A percentile compares a stretch with the other conserved stretches of the same genome.
Conservation (phyloP, 2,329 filamentous ascomycete genomes). For the Trichoderma koningiopsis region DNA sequence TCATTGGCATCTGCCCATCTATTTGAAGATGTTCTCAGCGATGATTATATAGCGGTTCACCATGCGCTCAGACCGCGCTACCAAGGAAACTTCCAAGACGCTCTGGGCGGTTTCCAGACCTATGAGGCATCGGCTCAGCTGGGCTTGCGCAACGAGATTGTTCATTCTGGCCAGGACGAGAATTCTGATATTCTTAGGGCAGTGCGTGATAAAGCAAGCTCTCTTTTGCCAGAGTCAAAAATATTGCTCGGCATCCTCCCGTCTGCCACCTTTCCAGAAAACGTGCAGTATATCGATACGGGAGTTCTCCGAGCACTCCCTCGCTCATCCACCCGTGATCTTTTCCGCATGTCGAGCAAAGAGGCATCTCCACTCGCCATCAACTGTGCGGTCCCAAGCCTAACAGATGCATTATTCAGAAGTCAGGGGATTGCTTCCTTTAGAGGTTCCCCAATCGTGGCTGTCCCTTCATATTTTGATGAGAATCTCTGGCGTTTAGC, state of each 20-base stretch:
- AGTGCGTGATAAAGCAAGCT: conserved; percentile 81
- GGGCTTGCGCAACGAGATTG: conserved; percentile 86
- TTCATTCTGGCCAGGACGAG: conserved; percentile 87
- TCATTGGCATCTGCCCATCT: conserved; percentile 88
- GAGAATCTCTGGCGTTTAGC: conserved; percentile 90
- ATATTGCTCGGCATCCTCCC: conserved; percentile 84
- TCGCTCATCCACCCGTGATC: conserved; percentile 67
- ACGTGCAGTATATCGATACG: conserved; percentile 76
- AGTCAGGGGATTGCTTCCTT: conserved; percentile 80
- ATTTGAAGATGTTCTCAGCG: conserved; percentile 83
- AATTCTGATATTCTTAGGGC: conserved; percentile 88
- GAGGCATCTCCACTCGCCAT: conserved; percentile 76
- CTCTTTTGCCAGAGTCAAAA: conserved; percentile 76
- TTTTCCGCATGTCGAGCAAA: conserved; percentile 42
- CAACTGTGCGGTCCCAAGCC: conserved; percentile 82
- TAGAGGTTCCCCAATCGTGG: conserved; percentile 79
- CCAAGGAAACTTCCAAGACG: conserved; percentile 95
- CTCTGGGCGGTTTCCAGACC: conserved; percentile 92
- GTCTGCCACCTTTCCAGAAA: conserved; percentile 75
- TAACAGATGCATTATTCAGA: conserved; percentile 85
- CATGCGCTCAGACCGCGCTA: conserved; percentile 88
- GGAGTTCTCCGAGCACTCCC: conserved; percentile 77
- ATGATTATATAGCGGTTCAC: conserved; percentile 89
- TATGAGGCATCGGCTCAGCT: conserved; percentile 90
- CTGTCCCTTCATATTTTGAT: conserved; percentile 81